Evolutionary conservation across 2,329 filamentous ascomycete genomes (phyloP).

Genomic region (Aaosphaeria arxii): DNA sequence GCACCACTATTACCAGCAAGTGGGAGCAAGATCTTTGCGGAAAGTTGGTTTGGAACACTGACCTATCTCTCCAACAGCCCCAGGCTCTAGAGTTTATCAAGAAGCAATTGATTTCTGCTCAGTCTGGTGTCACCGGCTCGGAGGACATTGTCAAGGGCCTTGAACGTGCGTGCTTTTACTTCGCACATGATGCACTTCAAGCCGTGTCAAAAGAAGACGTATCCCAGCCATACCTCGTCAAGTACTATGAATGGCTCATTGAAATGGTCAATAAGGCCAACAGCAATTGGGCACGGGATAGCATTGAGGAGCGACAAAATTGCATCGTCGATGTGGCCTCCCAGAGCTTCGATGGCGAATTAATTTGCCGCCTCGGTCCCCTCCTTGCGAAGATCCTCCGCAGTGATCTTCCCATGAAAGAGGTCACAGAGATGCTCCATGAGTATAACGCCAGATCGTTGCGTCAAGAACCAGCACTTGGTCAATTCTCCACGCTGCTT

Average conservation of each 20-base stretch:
- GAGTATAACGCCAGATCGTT: background rate
- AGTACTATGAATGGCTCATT: background rate
- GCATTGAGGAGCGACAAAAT: background rate
- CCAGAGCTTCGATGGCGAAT: conserved; percentile 1
- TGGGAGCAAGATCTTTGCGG: background rate
- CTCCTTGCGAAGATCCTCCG: background rate
- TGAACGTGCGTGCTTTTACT: background rate
- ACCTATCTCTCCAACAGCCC: background rate
- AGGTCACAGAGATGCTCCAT: background rate
- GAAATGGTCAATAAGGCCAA: background rate
- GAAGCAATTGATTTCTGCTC: background rate
- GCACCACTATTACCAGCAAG: background rate
- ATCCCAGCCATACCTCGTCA: background rate
- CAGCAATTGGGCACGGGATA: background rate
- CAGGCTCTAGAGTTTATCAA: background rate
- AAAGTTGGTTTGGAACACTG: conserved; percentile 1
- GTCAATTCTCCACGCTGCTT: conserved; percentile 1
- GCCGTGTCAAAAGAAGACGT: background rate
- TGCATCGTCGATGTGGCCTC: background rate
- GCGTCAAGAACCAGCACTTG: background rate
- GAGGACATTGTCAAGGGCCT: background rate
- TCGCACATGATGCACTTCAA: background rate
- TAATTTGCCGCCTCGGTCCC: conserved; percentile 2
- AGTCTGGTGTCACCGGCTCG: background rate
- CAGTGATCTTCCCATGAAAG: background rate